Evolutionary conservation across 768 basidiomycete species (phyloP).

Genomic region (Clitopilus hobsonii): DNA sequence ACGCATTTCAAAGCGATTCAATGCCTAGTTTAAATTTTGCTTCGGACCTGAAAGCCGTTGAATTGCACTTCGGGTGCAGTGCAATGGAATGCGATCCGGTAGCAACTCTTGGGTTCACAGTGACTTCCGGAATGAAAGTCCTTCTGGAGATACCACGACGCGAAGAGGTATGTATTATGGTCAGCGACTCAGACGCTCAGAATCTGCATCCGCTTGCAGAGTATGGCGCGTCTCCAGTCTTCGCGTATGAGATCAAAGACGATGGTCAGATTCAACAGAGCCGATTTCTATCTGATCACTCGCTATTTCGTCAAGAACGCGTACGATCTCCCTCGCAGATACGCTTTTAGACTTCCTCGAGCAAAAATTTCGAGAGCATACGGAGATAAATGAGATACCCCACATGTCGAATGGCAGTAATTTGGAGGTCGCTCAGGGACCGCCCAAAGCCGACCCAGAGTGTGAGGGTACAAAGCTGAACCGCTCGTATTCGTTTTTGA

Average conservation of each 20-base stretch:
- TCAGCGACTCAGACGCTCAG: background rate
- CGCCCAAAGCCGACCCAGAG: background rate
- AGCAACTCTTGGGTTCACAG: too few relatives aligned
- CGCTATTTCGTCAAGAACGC: too few relatives aligned
- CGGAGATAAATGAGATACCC: background rate
- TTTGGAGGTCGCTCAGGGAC: background rate
- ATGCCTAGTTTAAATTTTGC: background rate
- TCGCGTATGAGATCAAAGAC: background rate
- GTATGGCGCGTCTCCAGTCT: too few relatives aligned
- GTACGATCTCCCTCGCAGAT: too few relatives aligned
- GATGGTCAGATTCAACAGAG: too few relatives aligned
- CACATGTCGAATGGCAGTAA: background rate
- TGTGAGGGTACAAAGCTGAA: background rate
- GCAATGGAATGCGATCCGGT: background rate
- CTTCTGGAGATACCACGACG: background rate
- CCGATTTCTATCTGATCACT: too few relatives aligned
- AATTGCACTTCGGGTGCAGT: background rate
- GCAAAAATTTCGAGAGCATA: background rate
- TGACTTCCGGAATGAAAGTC: background rate
- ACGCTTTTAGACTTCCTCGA: background rate
- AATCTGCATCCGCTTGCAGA: too few relatives aligned
- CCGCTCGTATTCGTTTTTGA: background rate
- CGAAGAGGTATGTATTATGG: background rate
- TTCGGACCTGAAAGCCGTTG: background rate
- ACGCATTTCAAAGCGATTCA: background rate